phyloP scores from a whole-genome alignment of 306 rosid species.

The Rosa persica region DNA sequence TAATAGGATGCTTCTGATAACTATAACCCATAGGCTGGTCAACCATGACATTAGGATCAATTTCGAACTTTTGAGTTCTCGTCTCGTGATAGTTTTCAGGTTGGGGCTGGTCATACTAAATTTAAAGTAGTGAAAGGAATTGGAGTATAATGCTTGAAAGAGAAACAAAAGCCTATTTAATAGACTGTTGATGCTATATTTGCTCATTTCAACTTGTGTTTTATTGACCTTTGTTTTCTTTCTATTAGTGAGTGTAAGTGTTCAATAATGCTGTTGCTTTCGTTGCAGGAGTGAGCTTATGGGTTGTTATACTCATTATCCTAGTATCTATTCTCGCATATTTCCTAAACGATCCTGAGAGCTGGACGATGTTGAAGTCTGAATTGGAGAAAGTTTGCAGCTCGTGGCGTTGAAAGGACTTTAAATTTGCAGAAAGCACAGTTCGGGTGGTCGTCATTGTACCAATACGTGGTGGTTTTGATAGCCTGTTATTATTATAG shows the following conservation, averaged over 20 bases:
- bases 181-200: background rate
- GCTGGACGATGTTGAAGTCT: background rate
- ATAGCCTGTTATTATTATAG: background rate
- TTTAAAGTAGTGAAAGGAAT: background rate
- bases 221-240: background rate
- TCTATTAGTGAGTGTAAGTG: background rate
- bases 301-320: constrained; percentile 60
- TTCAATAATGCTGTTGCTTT: background rate
- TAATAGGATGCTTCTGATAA: background rate
- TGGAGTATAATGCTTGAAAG: background rate
- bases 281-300: constrained; percentile 67
- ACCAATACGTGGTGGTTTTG: background rate
- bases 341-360: constrained; percentile 38
- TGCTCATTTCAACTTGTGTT: background rate
- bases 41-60: constrained; percentile 2
- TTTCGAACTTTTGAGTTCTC: background rate
- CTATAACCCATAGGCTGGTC: too few relatives aligned
- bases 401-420: background rate
- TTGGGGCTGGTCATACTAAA: background rate
- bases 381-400: background rate
- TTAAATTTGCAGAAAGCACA: background rate
- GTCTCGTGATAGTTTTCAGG: background rate
- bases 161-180: background rate
- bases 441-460: background rate
- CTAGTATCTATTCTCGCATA: constrained; percentile 65